phyloP scores from a whole-genome alignment of 345 rosid genomes.

The Salix udensis region DNA sequence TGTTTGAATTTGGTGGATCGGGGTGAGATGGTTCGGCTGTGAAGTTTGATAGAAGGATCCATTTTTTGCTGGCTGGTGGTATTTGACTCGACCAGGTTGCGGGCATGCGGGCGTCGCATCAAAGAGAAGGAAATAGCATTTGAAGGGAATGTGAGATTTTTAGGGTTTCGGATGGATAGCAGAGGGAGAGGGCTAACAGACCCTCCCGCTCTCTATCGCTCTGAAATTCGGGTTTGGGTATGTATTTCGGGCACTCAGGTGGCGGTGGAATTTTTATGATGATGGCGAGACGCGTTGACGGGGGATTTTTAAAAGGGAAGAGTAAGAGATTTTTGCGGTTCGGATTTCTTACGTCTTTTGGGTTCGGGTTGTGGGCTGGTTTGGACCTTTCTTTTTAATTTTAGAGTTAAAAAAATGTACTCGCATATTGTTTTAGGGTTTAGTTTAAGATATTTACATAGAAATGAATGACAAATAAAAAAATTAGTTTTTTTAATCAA shows the following conservation, averaged over 20 bases:
- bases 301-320: not conserved
- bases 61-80: slow-evolving; percentile 22
- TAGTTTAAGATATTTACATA: no score
- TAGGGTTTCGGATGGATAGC: not conserved
- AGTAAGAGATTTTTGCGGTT: not conserved
- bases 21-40: slow-evolving; percentile 36
- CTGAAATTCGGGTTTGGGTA: not conserved
- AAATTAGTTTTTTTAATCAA: not conserved
- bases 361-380: not conserved
- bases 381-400: no score
- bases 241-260: not conserved
- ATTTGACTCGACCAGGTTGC: slow-evolving; percentile 38
- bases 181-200: slow-evolving; percentile 21
- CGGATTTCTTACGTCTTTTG: not conserved
- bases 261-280: not conserved
- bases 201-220: slow-evolving; percentile 20
- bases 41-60: slow-evolving; percentile 54
- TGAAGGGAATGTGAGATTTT: not conserved
- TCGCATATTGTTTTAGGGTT: not conserved
- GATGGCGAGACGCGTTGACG: not conserved
- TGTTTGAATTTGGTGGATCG: slow-evolving; percentile 31
- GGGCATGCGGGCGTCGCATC: slow-evolving; percentile 83
- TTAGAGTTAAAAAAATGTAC: not conserved
- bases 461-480: no score
- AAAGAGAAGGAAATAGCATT: slow-evolving; percentile 25